Evolutionary conservation across 2,329 filamentous ascomycete genomes (phyloP), one percentile per base, ranked within the genome.

Genomic region (Penicillium sp.): DNA sequence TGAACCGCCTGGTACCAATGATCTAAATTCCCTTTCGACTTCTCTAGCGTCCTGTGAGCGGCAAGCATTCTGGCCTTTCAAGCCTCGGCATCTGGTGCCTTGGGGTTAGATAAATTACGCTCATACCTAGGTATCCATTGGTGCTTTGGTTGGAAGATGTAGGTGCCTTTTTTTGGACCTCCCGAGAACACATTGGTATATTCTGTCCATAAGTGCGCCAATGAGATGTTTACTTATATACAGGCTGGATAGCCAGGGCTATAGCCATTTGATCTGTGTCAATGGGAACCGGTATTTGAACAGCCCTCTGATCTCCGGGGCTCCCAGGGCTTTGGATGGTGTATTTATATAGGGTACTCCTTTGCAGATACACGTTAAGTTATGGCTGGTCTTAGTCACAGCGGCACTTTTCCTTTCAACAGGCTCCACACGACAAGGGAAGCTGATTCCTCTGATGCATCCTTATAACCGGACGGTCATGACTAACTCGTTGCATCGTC

Each of bases 391-490:
- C 31, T 18, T 63, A 60, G 49, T 67, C 59, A 40, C 65, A 67
- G 9, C 65, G 60, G 13, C 61, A 56, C 44, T 67, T 66, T 50
- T 65, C 64, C 18, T 59, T 56, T 10, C 65, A 60, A 45, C 66
- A 67, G 13, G 55, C 47, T 6, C 24, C 39, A 34, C 65, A 68
- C 6, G 62, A 63, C 26, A 62, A 20, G 3, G 60, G 49, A 11
- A 60, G 59, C 29, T 57, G 49, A 14, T 49, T 55, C 61, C 59
- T 61, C 35, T 46, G 24, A 18, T 52, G 45, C 10, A 53, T 48
- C 72, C 75, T 84, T 68, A 57, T 76, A 74, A 65, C 53, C 4
- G 57, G 52, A 18, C 54, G 39, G 8, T 60, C 55, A 18, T 42
- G 14, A 7, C 2, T 34, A 34, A 16, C 44, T 38, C 55, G 55